Evolutionary conservation across 2,329 filamentous ascomycete genomes (phyloP).

Genomic region (Colletotrichum tamarilloi): DNA sequence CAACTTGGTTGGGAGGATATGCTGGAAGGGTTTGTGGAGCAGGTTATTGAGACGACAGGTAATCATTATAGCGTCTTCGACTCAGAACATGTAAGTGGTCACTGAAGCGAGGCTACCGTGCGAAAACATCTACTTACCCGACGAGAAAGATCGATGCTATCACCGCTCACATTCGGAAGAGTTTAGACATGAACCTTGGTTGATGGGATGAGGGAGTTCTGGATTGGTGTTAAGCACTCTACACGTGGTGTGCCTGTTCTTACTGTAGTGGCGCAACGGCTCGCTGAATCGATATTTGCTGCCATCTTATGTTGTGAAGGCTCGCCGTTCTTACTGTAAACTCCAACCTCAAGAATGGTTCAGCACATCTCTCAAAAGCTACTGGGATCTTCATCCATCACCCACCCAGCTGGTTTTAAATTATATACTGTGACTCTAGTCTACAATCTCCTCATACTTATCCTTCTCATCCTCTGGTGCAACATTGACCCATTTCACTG

Average conservation of each 20-base stretch:
- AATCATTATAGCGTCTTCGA: conserved; percentile 30
- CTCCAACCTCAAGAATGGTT: too few species aligned
- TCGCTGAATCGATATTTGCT: too few species aligned
- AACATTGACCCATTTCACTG: conserved; percentile 11
- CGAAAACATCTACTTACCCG: background rate
- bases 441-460: background rate
- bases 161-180: conserved; percentile 13
- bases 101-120: fast-evolving
- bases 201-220: background rate
- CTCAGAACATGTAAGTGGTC: conserved; percentile 12
- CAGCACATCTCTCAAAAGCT: too few species aligned
- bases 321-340: too few species aligned
- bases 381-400: too few species aligned
- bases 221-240: too few species aligned
- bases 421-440: background rate
- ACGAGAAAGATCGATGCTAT: conserved; percentile 5
- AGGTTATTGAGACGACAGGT: conserved; percentile 21
- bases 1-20: conserved; percentile 30
- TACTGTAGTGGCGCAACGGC: too few species aligned
- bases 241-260: too few species aligned
- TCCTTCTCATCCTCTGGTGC: conserved; percentile 27
- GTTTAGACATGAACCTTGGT: conserved; percentile 7
- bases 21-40: conserved; percentile 23
- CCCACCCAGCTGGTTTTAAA: too few species aligned
- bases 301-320: too few species aligned